A percentile compares a stretch with the other conserved stretches of the same genome.
phyloP scores from a whole-genome alignment of 1,284 basidiomycete genomes.

The Prillingera fragicola region DNA sequence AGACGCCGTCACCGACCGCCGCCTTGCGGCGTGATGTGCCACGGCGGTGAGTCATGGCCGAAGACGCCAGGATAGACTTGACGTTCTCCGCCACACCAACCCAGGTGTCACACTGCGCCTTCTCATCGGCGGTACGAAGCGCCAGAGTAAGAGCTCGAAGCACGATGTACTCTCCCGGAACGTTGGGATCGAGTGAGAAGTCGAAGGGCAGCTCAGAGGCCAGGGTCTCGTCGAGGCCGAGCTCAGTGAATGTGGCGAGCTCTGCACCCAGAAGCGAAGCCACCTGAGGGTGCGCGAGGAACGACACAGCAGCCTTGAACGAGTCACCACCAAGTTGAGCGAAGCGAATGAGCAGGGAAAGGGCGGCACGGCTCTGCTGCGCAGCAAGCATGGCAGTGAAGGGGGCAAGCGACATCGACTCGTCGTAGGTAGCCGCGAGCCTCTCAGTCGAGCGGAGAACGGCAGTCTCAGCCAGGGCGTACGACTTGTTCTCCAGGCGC shows the following conservation, averaged over 20 bases:
- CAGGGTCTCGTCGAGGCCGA: constrained; percentile 2
- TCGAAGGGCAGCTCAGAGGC: constrained; percentile 26
- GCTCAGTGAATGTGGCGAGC: neutral
- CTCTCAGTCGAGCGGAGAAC: constrained; percentile 4
- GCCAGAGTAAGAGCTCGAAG: constrained; percentile 26
- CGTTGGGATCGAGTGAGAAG: constrained; percentile 30
- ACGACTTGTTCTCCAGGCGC: too few relatives aligned
- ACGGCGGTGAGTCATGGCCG: constrained; percentile 19
- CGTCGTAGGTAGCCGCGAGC: constrained; percentile 1
- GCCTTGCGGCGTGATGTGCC: constrained; percentile 25
- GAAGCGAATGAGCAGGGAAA: neutral
- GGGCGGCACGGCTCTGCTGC: constrained; percentile 6
- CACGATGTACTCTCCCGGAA: constrained; percentile 5
- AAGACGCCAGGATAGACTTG: constrained; percentile 31
- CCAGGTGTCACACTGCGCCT: constrained; percentile 21
- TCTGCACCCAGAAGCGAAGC: constrained; percentile 1
- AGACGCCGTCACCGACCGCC: constrained; percentile 30
- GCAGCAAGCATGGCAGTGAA: constrained; percentile 13
- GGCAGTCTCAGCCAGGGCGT: constrained; percentile 9
- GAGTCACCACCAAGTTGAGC: neutral
- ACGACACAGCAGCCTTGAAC: neutral
- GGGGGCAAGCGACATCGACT: neutral
- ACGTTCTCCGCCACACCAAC: constrained; percentile 19
- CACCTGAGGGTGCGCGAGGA: constrained; percentile 2
- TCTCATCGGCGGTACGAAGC: constrained; percentile 25